Conservation (phyloP, 805 yeast species). For the Clavispora phyllophila region DNA sequence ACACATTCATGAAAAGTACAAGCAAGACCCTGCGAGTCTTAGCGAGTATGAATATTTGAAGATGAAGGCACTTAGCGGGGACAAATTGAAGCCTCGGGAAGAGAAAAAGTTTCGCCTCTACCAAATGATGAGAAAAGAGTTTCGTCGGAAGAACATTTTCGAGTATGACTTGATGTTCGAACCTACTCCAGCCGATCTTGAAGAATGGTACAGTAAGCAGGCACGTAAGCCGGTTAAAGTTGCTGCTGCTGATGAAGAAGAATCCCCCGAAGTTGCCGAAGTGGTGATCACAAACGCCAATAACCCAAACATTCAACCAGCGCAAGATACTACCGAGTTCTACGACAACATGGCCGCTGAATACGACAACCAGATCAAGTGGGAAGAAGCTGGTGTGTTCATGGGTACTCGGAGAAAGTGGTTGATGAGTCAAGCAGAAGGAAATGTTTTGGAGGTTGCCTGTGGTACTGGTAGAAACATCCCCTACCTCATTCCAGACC, state of each 20-base stretch:
- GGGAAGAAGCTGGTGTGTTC: constrained; percentile 61
- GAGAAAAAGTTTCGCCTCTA: constrained; percentile 55
- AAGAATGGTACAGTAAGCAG: constrained; percentile 36
- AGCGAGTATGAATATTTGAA: constrained; percentile 63
- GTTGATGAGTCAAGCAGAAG: constrained; percentile 71
- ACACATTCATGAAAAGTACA: constrained; percentile 34
- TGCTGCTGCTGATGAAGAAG: constrained; percentile 20
- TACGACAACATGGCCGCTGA: constrained; percentile 73
- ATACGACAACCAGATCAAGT: constrained; percentile 75
- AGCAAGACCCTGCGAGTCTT: constrained; percentile 29
- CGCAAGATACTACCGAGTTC: constrained; percentile 77
- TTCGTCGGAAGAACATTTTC: constrained; percentile 33
- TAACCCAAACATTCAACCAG: constrained; percentile 49
- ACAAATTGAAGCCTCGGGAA: constrained; percentile 61
- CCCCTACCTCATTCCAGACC: constrained; percentile 58
- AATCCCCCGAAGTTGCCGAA: constrained; percentile 6
- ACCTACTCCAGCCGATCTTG: constrained; percentile 39
- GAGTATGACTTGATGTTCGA: constrained; percentile 31
- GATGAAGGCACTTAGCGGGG: constrained; percentile 53
- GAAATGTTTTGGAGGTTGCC: constrained; percentile 91
- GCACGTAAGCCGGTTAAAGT: constrained; percentile 19
- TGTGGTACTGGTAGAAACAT: constrained; percentile 96
- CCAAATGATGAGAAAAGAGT: constrained; percentile 46
- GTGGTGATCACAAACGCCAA: constrained; percentile 29
- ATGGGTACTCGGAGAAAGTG: constrained; percentile 68